Conservation (phyloP, 805 yeast species). For the Monosporozyma unispora region DNA sequence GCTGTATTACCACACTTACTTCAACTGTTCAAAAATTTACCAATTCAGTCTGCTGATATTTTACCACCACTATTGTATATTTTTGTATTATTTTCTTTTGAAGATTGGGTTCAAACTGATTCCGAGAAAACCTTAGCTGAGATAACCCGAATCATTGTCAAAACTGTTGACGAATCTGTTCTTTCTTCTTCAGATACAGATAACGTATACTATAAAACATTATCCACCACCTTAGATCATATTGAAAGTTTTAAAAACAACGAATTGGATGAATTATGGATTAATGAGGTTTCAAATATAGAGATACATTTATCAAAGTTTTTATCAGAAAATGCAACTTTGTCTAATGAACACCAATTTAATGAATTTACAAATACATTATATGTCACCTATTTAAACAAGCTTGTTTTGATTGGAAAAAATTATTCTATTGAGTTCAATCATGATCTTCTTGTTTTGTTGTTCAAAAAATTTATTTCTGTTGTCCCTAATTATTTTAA, state of each 20-base stretch:
- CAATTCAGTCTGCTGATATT: constrained; percentile 17
- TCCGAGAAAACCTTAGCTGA: constrained; percentile 16
- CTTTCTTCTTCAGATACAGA: constrained; percentile 6
- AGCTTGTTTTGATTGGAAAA: constrained; percentile 22
- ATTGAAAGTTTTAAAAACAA: constrained; percentile 14
- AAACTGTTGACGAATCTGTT: constrained; percentile 15
- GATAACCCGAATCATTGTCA: constrained; percentile 14
- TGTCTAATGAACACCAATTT: constrained; percentile 1
- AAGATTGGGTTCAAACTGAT: constrained; percentile 26
- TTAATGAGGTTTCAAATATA: constrained; percentile 16
- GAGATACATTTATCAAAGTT: constrained; percentile 18
- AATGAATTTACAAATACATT: constrained; percentile 10
- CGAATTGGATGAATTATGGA: constrained; percentile 21
- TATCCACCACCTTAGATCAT: constrained; percentile 15
- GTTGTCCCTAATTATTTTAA: constrained; percentile 10
- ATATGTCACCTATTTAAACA: constrained; percentile 22
- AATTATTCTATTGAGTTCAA: constrained; percentile 20
- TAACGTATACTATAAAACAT: constrained; percentile 8
- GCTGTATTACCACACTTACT: constrained; percentile 19
- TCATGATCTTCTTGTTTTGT: constrained; percentile 11
- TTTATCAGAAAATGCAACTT: constrained; percentile 13
- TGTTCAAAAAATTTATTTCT: constrained; percentile 12
- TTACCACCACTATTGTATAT: constrained; percentile 18
- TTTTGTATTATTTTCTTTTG: constrained; percentile 19
- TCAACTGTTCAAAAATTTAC: constrained; percentile 16